A percentile compares a stretch with the other conserved stretches of the same genome.
Evolutionary conservation across 2,329 filamentous ascomycete species (phyloP).

Genomic region (Botrytis aclada): DNA sequence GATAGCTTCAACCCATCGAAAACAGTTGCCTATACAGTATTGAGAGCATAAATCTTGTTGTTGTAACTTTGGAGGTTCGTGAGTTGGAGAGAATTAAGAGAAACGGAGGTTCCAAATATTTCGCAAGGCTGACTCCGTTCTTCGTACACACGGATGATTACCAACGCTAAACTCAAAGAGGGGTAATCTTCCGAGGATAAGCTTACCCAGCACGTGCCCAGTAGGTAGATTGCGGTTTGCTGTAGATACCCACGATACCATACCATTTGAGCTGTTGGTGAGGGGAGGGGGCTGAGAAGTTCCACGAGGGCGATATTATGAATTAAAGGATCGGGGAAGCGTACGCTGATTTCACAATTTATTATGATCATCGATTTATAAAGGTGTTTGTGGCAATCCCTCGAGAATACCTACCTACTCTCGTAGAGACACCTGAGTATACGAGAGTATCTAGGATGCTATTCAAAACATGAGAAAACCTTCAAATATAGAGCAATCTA

Average conservation of each 20-base stretch:
- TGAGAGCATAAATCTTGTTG: not conserved
- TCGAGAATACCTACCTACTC: not conserved
- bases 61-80: not conserved
- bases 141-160: not conserved
- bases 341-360: not conserved
- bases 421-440: not conserved
- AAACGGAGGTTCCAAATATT: not conserved
- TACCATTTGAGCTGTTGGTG: not conserved
- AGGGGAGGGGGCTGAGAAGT: not conserved
- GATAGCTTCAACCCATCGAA: not conserved
- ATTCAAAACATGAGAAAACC: not conserved
- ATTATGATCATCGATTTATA: not conserved
- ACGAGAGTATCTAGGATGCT: not conserved
- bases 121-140: slow-evolving; percentile 3
- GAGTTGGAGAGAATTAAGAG: not conserved
- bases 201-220: too few relatives aligned
- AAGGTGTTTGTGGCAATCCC: not conserved
- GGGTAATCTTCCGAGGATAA: not conserved
- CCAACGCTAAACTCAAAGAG: not conserved
- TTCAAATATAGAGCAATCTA: slow-evolving; percentile 4
- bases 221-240: not conserved
- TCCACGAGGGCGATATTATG: not conserved
- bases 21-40: not conserved
- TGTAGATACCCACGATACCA: not conserved
- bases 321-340: too few relatives aligned